Evolutionary conservation across 805 yeast genomes (phyloP).

Genomic region (Diddensiella transvaalensis): DNA sequence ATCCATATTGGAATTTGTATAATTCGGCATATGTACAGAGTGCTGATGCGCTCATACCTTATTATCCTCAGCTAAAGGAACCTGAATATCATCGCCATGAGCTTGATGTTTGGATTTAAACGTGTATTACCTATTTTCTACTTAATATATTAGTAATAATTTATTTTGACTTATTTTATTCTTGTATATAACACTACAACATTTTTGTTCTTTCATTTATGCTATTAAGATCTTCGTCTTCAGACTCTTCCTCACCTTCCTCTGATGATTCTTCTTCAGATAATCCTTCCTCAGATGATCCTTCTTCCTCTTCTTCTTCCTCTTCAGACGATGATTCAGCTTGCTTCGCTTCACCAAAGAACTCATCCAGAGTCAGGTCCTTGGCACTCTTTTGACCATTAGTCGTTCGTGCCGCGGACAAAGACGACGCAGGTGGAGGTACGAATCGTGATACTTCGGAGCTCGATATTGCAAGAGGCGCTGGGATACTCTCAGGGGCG

Average conservation of each 20-base stretch:
- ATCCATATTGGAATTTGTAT: constrained; percentile 80
- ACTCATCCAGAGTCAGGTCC: constrained; percentile 82
- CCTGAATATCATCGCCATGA: constrained; percentile 44
- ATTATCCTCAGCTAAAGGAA: constrained; percentile 52
- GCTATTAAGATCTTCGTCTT: constrained; percentile 33
- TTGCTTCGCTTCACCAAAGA: constrained; percentile 52
- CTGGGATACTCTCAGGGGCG: background rate
- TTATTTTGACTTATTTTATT: background rate
- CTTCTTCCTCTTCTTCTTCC: constrained; percentile 27
- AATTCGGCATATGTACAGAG: constrained; percentile 72
- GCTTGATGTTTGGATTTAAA: constrained; percentile 43
- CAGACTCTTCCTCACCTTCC: constrained; percentile 32
- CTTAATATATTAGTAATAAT: too few relatives aligned
- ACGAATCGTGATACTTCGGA: constrained; percentile 10
- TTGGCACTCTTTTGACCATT: constrained; percentile 41
- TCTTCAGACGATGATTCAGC: constrained; percentile 18
- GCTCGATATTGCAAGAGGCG: background rate
- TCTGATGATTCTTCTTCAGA: constrained; percentile 29
- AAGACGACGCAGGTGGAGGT: background rate
- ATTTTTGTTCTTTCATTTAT: constrained; percentile 26
- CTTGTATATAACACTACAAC: background rate
- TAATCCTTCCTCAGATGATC: constrained; percentile 26
- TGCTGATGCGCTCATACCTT: constrained; percentile 75
- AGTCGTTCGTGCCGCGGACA: constrained; percentile 18
- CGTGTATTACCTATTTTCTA: background rate